These are phyloP conservation scores for Moelleriella libera DNA, from an alignment of 2,329 filamentous ascomycete species.

Conservation along the genomic window DNA sequence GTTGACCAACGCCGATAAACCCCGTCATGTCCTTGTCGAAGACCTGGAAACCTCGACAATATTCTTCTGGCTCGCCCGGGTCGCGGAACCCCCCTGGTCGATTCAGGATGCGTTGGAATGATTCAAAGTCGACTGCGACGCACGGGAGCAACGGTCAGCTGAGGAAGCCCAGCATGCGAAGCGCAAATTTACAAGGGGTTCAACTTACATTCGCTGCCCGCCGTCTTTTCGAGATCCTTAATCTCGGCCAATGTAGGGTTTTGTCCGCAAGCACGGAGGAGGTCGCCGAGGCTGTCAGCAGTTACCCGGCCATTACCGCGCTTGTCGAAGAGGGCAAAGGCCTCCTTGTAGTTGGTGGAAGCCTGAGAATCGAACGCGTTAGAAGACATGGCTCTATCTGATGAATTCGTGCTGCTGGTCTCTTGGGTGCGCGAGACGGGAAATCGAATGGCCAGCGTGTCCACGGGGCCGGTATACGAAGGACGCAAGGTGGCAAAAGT, in stretches of 20 bases:
- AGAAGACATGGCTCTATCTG: constrained; percentile 27
- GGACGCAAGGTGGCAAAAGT: no score
- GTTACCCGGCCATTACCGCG: constrained; percentile 88
- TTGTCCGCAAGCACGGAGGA: constrained; percentile 92
- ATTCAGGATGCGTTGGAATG: constrained; percentile 93
- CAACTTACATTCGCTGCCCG: constrained; percentile 79
- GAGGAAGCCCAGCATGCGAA: not conserved
- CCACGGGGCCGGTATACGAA: no score
- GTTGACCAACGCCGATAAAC: constrained; percentile 92
- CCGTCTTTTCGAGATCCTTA: constrained; percentile 74
- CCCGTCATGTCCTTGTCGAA: constrained; percentile 99
- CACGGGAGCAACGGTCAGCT: not conserved
- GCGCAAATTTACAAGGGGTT: not conserved
- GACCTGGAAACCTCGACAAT: constrained; percentile 96
- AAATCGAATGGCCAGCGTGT: not conserved
- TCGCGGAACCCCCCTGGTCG: constrained; percentile 96
- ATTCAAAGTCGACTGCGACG: constrained; percentile 84
- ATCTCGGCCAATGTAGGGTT: constrained; percentile 95
- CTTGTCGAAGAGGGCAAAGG: constrained; percentile 99
- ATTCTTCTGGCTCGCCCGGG: constrained; percentile 93
- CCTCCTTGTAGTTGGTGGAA: constrained; percentile 99
- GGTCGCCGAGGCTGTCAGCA: constrained; percentile 76
- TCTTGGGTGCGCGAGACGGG: not conserved
- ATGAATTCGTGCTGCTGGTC: not conserved
- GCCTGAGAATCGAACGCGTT: constrained; percentile 44